Evolutionary conservation across 768 basidiomycete genomes (phyloP).

Genomic region (Austroboletus eburneus): DNA sequence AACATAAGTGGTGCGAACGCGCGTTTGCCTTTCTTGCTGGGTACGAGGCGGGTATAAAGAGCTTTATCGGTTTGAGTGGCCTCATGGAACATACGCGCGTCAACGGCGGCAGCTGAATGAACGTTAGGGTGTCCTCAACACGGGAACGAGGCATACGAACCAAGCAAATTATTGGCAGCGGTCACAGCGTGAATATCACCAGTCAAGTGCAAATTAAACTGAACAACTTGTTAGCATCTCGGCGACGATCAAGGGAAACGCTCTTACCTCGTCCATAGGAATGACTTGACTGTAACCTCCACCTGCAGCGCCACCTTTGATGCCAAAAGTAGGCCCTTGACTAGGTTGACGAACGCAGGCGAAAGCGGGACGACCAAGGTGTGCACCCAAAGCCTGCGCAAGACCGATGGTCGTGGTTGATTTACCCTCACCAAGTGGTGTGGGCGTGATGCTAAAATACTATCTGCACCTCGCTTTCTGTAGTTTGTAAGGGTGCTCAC

Average conservation of each 20-base stretch:
- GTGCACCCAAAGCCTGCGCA: constrained; percentile 93
- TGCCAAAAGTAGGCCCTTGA: constrained; percentile 98
- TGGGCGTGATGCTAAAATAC: constrained; percentile 78
- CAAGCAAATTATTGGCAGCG: constrained; percentile 94
- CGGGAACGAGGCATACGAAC: constrained; percentile 35
- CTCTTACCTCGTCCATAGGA: constrained; percentile 90
- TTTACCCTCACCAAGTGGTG: constrained; percentile 96
- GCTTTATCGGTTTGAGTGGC: constrained; percentile 94
- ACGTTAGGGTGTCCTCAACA: constrained; percentile 2
- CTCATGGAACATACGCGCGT: constrained; percentile 98
- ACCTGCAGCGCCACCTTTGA: constrained; percentile 98
- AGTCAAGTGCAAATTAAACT: constrained; percentile 95
- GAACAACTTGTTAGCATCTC: constrained; percentile 3
- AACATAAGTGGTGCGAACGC: constrained; percentile 96
- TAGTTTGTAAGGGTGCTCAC: constrained; percentile 35
- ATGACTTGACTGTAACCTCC: constrained; percentile 99
- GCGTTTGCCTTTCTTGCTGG: constrained; percentile 89
- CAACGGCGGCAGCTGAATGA: constrained; percentile 82
- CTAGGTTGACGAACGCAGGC: constrained; percentile 98
- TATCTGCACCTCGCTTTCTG: not conserved
- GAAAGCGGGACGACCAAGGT: constrained; percentile 87
- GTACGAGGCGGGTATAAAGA: constrained; percentile 88
- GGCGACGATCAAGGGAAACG: not conserved
- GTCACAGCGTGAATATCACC: constrained; percentile 98
- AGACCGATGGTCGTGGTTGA: constrained; percentile 97